Evolutionary conservation across 768 basidiomycete genomes (phyloP).

Genomic region (Boletus rufocinnamomeus): DNA sequence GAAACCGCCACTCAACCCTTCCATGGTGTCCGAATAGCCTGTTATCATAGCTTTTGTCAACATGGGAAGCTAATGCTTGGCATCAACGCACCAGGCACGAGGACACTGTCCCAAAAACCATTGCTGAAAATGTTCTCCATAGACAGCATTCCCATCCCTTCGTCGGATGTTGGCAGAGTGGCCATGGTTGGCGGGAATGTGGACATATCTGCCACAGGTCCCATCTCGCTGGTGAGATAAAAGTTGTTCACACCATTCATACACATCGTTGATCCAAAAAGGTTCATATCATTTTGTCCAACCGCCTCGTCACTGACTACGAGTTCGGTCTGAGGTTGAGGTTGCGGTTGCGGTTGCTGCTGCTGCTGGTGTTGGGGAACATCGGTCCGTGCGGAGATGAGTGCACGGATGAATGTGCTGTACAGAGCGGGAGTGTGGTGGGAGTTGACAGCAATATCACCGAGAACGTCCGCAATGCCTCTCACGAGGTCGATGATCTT

Average conservation of each 20-base stretch:
- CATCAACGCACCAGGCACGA: conserved; percentile 71
- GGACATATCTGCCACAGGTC: conserved; percentile 76
- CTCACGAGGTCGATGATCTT: conserved; percentile 69
- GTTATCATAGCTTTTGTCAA: conserved; percentile 9
- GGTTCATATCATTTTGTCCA: conserved; percentile 32
- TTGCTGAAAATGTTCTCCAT: conserved; percentile 83
- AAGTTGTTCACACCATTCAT: conserved; percentile 47
- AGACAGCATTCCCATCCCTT: conserved; percentile 53
- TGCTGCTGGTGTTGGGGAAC: conserved; percentile 29
- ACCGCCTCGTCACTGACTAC: conserved; percentile 21
- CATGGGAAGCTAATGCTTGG: background rate
- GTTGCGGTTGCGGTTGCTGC: conserved; percentile 16
- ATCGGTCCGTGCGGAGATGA: conserved; percentile 57
- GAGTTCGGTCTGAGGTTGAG: conserved; percentile 23
- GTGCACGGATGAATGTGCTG: conserved; percentile 76
- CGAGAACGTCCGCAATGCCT: conserved; percentile 81
- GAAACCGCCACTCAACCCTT: conserved; percentile 83
- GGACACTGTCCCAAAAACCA: conserved; percentile 86
- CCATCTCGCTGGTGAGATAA: conserved; percentile 82
- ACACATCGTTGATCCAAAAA: conserved; percentile 27
- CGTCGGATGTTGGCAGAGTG: conserved; percentile 44
- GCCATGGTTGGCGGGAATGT: conserved; percentile 91
- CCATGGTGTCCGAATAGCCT: conserved; percentile 82
- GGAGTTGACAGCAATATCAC: conserved; percentile 72
- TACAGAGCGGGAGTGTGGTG: conserved; percentile 91